A percentile compares a stretch with the other conserved stretches of the same genome.
These are phyloP conservation scores for Leishmania amazonensis DNA, from an alignment of 208 protist genomes.

Conservation along the genomic window DNA sequence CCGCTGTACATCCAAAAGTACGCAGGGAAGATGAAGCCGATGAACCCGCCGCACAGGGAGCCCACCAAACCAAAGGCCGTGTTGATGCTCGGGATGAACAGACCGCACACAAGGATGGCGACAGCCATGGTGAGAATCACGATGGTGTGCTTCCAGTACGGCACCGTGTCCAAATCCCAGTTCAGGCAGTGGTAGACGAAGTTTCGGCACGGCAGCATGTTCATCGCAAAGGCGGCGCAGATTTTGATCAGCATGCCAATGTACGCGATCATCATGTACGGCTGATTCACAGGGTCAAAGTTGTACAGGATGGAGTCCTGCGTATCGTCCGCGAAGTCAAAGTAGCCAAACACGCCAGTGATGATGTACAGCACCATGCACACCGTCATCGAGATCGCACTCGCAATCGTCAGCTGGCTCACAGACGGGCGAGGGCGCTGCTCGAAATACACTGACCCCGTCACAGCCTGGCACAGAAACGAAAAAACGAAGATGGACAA, in stretches of 20 bases:
- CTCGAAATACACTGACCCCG: constrained; percentile 53
- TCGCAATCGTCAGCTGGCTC: constrained; percentile 44
- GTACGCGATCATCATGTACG: constrained; percentile 73
- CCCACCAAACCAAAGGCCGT: constrained; percentile 4
- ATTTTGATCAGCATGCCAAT: constrained; percentile 74
- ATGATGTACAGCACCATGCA: constrained; percentile 74
- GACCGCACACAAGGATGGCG: constrained; percentile 12
- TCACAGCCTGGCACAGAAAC: constrained; percentile 68
- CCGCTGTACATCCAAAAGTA: constrained; percentile 74
- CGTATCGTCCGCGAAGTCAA: constrained; percentile 64
- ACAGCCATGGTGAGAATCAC: constrained; percentile 34
- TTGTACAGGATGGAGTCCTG: constrained; percentile 55
- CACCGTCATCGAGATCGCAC: constrained; percentile 50
- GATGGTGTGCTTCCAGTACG: constrained; percentile 70
- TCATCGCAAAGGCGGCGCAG: constrained; percentile 60
- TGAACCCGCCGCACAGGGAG: constrained; percentile 7
- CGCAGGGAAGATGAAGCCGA: constrained; percentile 12
- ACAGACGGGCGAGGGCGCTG: constrained; percentile 42
- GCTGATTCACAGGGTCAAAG: constrained; percentile 59
- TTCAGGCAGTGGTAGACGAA: constrained; percentile 60
- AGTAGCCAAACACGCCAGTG: constrained; percentile 74
- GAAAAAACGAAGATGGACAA: constrained; percentile 80
- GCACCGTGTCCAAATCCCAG: constrained; percentile 57
- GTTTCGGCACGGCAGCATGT: constrained; percentile 65
- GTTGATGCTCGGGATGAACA: constrained; percentile 69